Evolutionary conservation across 106 monocot genomes (phyloP).

Genomic region (Dactylorhiza incarnata): DNA sequence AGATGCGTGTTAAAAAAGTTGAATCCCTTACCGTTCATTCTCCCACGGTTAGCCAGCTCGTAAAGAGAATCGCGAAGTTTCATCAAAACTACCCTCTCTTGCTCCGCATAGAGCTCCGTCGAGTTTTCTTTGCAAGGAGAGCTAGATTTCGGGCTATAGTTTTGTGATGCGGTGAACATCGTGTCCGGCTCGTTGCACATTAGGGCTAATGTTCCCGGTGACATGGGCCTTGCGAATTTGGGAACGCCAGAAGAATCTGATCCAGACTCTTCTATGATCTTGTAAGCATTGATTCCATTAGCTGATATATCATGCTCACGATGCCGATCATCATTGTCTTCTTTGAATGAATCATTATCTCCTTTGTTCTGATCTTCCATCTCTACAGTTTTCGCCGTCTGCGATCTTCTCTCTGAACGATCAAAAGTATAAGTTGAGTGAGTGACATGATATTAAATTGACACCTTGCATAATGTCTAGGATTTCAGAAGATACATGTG

Average conservation of each 20-base stretch:
- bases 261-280: conserved; percentile 23
- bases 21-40: conserved; percentile 41
- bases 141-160: conserved; percentile 14
- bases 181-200: conserved; percentile 71
- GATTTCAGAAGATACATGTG: background rate
- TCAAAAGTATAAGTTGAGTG: background rate
- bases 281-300: conserved; percentile 18
- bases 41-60: conserved; percentile 39
- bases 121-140: conserved; percentile 23
- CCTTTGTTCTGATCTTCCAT: background rate
- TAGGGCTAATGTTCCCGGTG: conserved; percentile 64
- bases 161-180: conserved; percentile 38
- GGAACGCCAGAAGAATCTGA: conserved; percentile 24
- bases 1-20: background rate
- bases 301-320: background rate
- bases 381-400: background rate
- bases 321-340: background rate
- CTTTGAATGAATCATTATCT: background rate
- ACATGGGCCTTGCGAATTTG: conserved; percentile 42
- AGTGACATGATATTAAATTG: background rate
- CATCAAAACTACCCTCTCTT: conserved; percentile 49
- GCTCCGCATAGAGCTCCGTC: conserved; percentile 47
- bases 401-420: background rate
- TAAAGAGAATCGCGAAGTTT: conserved; percentile 51
- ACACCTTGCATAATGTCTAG: background rate